Conservation (phyloP, 1,284 basidiomycete species). For the Meripilus lineatus region DNA sequence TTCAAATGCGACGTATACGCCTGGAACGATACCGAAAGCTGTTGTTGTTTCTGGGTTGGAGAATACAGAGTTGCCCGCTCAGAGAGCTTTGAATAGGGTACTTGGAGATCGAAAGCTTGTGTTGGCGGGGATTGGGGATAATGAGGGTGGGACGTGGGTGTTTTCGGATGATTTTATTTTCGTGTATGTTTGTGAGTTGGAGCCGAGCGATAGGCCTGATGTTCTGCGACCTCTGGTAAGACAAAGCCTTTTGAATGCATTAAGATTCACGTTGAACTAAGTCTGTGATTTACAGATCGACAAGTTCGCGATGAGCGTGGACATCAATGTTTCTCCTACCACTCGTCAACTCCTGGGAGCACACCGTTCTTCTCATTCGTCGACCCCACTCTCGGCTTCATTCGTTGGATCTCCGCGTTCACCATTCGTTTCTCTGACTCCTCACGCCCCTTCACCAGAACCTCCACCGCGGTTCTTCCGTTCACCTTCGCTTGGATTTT, state of each 20-base stretch:
- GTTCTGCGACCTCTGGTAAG: constrained; percentile 62
- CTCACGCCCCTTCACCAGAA: constrained; percentile 20
- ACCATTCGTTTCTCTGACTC: constrained; percentile 24
- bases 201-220: constrained; percentile 56
- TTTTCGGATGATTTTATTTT: constrained; percentile 69
- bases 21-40: constrained; percentile 46
- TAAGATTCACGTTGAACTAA: constrained; percentile 7
- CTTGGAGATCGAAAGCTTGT: constrained; percentile 49
- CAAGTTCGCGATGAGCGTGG: constrained; percentile 70
- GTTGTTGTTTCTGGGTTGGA: constrained; percentile 71
- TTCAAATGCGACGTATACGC: constrained; percentile 13
- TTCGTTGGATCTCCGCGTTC: constrained; percentile 33
- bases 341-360: constrained; percentile 22
- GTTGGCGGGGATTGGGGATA: constrained; percentile 26
- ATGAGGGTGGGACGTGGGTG: constrained; percentile 42
- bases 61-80: constrained; percentile 46
- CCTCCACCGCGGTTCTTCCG: constrained; percentile 17
- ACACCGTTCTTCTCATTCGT: constrained; percentile 18
- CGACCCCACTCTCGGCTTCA: constrained; percentile 23
- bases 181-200: constrained; percentile 64
- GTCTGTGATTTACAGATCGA: constrained; percentile 66
- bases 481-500: constrained; percentile 7
- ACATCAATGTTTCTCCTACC: constrained; percentile 31
- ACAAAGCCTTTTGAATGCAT: constrained; percentile 8
- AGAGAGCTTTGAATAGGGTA: constrained; percentile 52